Evolutionary conservation across 306 rosid genomes (phyloP).

Genomic region (Cucurbita pepo): DNA sequence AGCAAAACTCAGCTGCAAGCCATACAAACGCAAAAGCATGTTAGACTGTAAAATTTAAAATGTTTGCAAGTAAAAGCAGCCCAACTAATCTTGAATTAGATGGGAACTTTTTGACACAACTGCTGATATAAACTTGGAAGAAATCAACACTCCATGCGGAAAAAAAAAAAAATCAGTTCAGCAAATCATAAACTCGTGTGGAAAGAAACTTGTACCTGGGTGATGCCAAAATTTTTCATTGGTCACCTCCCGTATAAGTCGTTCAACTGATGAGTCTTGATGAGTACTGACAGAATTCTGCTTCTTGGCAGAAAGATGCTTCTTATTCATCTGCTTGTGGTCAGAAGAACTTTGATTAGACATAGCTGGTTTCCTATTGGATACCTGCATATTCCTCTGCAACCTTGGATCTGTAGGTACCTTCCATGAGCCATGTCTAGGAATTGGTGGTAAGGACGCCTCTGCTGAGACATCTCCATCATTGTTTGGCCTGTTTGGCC

Average conservation of each 20-base stretch:
- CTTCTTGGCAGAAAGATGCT: slow-evolving; percentile 58
- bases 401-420: slow-evolving; percentile 55
- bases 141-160: not conserved
- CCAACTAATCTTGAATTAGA: not conserved
- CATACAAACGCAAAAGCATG: not conserved
- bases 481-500: slow-evolving; percentile 46
- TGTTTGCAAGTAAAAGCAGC: not conserved
- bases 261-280: slow-evolving; percentile 88
- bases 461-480: slow-evolving; percentile 50
- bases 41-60: not conserved
- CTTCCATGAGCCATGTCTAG: slow-evolving; percentile 89
- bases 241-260: slow-evolving; percentile 95
- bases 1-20: not conserved
- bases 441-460: slow-evolving; percentile 45
- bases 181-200: not conserved
- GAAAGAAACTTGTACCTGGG: slow-evolving; percentile 49
- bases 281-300: slow-evolving; percentile 39
- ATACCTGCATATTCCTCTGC: slow-evolving; percentile 34
- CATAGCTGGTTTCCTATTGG: slow-evolving; percentile 50
- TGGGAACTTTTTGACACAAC: not conserved
- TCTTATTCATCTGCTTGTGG: slow-evolving; percentile 52
- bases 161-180: not conserved
- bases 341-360: slow-evolving; percentile 49
- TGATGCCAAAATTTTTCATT: slow-evolving; percentile 95
- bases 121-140: not conserved